phyloP scores from a whole-genome alignment of 164 flowering plant genomes.

The Pachysandra terminalis region DNA sequence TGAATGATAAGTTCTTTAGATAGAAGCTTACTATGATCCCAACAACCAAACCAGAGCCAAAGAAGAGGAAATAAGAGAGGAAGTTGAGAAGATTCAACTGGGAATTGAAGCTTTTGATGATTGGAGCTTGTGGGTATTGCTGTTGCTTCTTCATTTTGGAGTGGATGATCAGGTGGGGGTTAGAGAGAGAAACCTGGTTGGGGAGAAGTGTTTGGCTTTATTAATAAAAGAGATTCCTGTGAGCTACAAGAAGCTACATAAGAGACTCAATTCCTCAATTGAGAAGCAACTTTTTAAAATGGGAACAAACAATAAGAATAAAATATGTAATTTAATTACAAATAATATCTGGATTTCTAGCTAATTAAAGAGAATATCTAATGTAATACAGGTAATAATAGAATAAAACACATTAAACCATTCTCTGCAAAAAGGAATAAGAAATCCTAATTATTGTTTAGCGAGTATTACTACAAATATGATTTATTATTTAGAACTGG shows the following conservation, averaged over 20 bases:
- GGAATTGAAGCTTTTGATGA: conserved; percentile 20
- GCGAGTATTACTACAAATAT: too few relatives aligned
- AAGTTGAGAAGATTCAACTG: conserved; percentile 20
- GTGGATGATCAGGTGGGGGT: not conserved
- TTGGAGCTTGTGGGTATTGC: conserved; percentile 9
- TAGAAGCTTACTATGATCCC: conserved; percentile 30
- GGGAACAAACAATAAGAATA: not conserved
- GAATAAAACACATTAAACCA: too few relatives aligned
- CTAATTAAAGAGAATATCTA: too few relatives aligned
- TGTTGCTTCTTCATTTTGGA: conserved; percentile 28
- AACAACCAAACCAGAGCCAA: conserved; percentile 28
- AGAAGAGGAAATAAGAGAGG: conserved; percentile 24
- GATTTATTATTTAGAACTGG: not conserved
- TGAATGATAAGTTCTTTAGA: conserved; percentile 19
- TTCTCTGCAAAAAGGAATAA: too few relatives aligned
- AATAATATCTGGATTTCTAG: too few relatives aligned
- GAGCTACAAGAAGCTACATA: not conserved
- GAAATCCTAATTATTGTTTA: too few relatives aligned
- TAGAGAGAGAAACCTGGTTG: not conserved
- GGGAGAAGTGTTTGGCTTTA: not conserved
- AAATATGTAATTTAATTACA: not conserved
- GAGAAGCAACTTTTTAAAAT: not conserved
- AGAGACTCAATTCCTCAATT: not conserved
- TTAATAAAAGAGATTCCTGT: not conserved
- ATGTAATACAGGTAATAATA: too few relatives aligned